These are phyloP conservation scores for Phascolomyces articulosus DNA, from an alignment of 371 early-diverging fungal genomes.

Conservation along the genomic window DNA sequence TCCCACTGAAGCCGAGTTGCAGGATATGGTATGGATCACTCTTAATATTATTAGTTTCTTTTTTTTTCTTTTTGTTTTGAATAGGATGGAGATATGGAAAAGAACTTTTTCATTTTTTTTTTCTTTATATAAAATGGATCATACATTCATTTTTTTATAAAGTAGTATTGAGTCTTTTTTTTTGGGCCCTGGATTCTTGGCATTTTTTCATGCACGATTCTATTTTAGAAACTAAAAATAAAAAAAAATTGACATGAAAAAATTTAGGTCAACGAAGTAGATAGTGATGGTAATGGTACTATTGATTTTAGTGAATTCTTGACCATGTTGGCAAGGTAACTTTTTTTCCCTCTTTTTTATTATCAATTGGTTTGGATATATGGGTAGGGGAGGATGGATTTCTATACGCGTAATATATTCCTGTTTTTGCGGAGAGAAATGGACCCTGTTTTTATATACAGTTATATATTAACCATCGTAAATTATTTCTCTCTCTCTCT, in stretches of 20 bases:
- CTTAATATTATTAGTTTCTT: background rate
- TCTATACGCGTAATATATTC: background rate
- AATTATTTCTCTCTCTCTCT: background rate
- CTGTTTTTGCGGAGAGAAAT: background rate
- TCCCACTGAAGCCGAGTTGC: constrained; percentile 82
- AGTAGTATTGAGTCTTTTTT: background rate
- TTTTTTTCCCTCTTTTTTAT: background rate
- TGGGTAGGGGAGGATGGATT: background rate
- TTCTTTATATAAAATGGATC: background rate
- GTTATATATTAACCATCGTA: too few relatives aligned
- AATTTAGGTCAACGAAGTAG: constrained; percentile 80
- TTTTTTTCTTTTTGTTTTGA: background rate
- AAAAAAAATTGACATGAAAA: background rate
- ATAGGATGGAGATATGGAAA: too few relatives aligned
- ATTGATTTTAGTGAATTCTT: constrained; percentile 93
- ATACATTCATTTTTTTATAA: too few relatives aligned
- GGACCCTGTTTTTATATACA: too few relatives aligned
- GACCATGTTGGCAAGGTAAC: constrained; percentile 84
- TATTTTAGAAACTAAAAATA: background rate
- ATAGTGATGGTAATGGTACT: constrained; percentile 88
- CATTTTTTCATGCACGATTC: constrained; percentile 4
- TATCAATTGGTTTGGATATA: too few relatives aligned
- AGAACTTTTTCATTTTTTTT: too few relatives aligned
- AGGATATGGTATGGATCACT: constrained; percentile 63
- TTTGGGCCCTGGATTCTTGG: constrained; percentile 5